phyloP scores from a whole-genome alignment of 2,329 filamentous ascomycete species.

The Fusarium annulatum region DNA sequence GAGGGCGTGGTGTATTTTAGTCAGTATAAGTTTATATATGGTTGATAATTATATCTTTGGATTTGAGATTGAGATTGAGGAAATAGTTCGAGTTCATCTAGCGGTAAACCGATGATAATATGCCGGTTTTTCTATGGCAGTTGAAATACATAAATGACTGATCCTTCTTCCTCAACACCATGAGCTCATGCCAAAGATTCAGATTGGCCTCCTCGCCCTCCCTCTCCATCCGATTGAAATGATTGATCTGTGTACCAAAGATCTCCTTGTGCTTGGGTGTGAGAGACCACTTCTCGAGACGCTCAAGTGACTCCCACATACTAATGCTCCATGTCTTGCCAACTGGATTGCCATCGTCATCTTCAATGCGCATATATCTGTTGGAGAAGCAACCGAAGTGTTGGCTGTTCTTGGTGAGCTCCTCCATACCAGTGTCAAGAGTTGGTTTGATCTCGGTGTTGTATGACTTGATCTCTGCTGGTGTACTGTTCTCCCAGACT shows the following conservation, averaged over 20 bases:
- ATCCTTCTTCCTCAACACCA: accelerated
- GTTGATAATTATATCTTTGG: too few species aligned
- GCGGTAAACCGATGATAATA: too few species aligned
- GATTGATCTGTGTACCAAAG: neutral
- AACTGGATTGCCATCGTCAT: accelerated
- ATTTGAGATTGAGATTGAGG: too few species aligned
- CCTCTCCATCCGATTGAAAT: neutral
- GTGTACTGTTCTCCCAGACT: neutral
- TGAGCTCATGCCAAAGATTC: neutral
- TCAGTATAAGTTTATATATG: too few species aligned
- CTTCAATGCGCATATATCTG: neutral
- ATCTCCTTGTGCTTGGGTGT: neutral
- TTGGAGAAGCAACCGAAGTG: accelerated
- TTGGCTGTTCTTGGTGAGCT: accelerated
- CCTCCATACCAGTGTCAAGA: accelerated
- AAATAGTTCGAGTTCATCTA: too few species aligned
- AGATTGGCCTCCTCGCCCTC: accelerated
- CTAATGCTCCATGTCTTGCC: neutral
- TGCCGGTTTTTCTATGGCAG: neutral
- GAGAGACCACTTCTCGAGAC: neutral
- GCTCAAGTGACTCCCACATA: neutral
- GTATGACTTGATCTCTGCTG: neutral
- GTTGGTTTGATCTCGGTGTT: neutral
- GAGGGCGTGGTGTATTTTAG: too few species aligned
- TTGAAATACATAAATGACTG: accelerated